These are phyloP conservation scores for Spatholobus suberectus DNA, from an alignment of 306 rosid genomes.

Conservation along the genomic window DNA sequence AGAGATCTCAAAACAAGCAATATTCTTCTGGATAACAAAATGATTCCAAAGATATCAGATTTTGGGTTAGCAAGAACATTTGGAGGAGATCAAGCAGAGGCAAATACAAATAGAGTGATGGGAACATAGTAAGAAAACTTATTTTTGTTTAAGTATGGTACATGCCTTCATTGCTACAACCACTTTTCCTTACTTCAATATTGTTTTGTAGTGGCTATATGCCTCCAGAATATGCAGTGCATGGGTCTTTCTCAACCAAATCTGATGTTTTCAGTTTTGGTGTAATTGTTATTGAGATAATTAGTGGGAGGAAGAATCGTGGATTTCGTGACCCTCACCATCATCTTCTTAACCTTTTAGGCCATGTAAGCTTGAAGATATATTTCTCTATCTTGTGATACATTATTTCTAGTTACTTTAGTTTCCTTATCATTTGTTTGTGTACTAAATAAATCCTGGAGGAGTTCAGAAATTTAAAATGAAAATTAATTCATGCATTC, in stretches of 20 bases:
- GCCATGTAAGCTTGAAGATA: not conserved
- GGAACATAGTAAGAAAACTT: slow-evolving; percentile 13
- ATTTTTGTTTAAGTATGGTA: not conserved
- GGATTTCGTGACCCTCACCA: not conserved
- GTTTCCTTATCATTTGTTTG: too few relatives aligned
- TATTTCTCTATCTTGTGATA: not conserved
- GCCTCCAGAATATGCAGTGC: not conserved
- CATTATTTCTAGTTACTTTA: too few relatives aligned
- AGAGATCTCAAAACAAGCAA: slow-evolving; percentile 25
- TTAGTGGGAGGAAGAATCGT: slow-evolving; percentile 14
- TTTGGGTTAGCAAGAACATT: slow-evolving; percentile 22
- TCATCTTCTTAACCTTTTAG: slow-evolving; percentile 32
- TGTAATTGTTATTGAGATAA: slow-evolving; percentile 7
- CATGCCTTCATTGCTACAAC: not conserved
- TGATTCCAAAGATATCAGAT: slow-evolving; percentile 31
- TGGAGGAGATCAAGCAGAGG: slow-evolving; percentile 11
- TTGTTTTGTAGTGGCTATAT: not conserved
- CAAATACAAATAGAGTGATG: slow-evolving; percentile 17
- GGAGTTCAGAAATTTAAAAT: too few relatives aligned
- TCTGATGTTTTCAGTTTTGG: slow-evolving; percentile 24
- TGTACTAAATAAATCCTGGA: too few relatives aligned
- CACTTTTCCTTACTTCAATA: not conserved
- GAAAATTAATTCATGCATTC: not conserved
- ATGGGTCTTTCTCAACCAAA: slow-evolving; percentile 10
- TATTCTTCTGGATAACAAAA: slow-evolving; percentile 12